phyloP scores from a whole-genome alignment of 345 rosid species.

The Noccaea caerulescens region DNA sequence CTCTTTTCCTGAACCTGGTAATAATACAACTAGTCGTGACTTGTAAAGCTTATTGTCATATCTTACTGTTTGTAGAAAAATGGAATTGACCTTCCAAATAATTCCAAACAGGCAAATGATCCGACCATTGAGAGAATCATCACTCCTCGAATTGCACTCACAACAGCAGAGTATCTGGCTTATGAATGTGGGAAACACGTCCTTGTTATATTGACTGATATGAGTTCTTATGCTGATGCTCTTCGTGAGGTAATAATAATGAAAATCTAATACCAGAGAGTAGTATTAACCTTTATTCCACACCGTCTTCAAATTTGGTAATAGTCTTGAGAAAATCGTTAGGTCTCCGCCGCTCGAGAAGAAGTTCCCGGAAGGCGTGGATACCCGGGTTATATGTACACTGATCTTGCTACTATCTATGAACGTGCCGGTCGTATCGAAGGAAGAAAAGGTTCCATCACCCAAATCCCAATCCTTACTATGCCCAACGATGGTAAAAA shows the following conservation, averaged over 20 bases:
- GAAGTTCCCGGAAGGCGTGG: slow-evolving; percentile 99
- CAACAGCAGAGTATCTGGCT: slow-evolving; percentile 95
- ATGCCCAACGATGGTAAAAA: slow-evolving; percentile 95
- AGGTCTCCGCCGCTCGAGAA: slow-evolving; percentile 99
- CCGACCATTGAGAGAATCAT: slow-evolving; percentile 97
- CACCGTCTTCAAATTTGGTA: not conserved
- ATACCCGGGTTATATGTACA: slow-evolving; percentile 99
- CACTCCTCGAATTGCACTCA: slow-evolving; percentile 95
- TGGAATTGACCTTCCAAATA: not conserved
- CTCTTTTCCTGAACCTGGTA: slow-evolving; percentile 78
- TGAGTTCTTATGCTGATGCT: slow-evolving; percentile 99
- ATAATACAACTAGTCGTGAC: not conserved
- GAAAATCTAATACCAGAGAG: not conserved
- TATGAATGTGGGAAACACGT: slow-evolving; percentile 99
- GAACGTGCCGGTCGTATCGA: slow-evolving; percentile 99
- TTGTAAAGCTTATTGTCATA: not conserved
- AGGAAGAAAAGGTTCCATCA: slow-evolving; percentile 96
- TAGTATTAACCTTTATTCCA: not conserved
- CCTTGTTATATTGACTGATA: slow-evolving; percentile 91
- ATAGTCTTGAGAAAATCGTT: slow-evolving; percentile 28
- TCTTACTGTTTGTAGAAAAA: not conserved
- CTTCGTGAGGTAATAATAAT: slow-evolving; percentile 78
- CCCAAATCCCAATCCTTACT: slow-evolving; percentile 95
- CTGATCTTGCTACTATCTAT: slow-evolving; percentile 98
- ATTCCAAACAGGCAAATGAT: slow-evolving; percentile 75